phyloP scores from a whole-genome alignment of 2,329 filamentous ascomycete genomes.

The Neurospora sp. region DNA sequence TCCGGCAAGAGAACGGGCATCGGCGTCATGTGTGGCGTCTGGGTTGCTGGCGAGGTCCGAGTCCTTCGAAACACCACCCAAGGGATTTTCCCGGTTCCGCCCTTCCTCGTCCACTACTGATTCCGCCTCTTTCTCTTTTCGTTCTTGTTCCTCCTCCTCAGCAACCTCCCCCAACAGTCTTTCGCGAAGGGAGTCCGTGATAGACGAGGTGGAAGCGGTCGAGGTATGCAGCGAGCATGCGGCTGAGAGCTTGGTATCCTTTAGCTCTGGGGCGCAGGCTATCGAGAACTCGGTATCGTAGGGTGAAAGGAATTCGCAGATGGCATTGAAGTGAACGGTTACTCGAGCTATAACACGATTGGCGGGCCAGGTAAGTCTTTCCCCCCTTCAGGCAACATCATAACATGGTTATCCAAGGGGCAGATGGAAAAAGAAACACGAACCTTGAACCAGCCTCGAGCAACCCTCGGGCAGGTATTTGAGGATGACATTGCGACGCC shows the following conservation, averaged over 20 bases:
- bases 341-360: constrained; percentile 58
- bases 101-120: constrained; percentile 42
- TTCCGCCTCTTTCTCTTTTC: constrained; percentile 48
- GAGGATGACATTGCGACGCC: constrained; percentile 80
- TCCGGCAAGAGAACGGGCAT: constrained; percentile 44
- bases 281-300: constrained; percentile 82
- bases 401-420: constrained; percentile 1
- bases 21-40: constrained; percentile 36
- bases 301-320: constrained; percentile 67
- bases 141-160: constrained; percentile 72
- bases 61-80: constrained; percentile 37
- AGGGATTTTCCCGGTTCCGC: constrained; percentile 5
- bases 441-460: constrained; percentile 87
- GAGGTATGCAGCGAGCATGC: constrained; percentile 85
- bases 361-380: constrained; percentile 15
- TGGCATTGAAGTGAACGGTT: constrained; percentile 58
- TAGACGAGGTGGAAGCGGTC: constrained; percentile 76
- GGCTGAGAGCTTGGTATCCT: constrained; percentile 77
- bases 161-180: constrained; percentile 81
- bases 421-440: constrained; percentile 21
- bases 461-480: constrained; percentile 89
- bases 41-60: constrained; percentile 41
- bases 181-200: constrained; percentile 67
- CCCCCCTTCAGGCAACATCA: constrained; percentile 14
- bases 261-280: constrained; percentile 64